These are phyloP conservation scores for Orbilia ellipsospora DNA, from an alignment of 2,329 filamentous ascomycete species.

Conservation along the genomic window DNA sequence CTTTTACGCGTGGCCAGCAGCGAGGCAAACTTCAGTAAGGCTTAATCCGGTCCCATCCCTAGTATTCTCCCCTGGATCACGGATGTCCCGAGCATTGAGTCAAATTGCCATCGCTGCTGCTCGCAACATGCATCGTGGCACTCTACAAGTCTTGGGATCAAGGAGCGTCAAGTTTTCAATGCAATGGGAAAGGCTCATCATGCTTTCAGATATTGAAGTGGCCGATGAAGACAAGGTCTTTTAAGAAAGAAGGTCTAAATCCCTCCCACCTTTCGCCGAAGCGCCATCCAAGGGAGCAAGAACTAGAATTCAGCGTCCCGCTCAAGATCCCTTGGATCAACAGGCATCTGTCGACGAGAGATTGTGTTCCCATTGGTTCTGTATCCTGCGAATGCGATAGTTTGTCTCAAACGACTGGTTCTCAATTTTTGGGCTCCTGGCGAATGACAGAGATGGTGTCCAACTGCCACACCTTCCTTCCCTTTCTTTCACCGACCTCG, in stretches of 20 bases:
- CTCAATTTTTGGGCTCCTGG: slow-evolving; percentile 27
- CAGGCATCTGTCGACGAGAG: slow-evolving; percentile 34
- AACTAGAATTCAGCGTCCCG: slow-evolving; percentile 29
- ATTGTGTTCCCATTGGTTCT: slow-evolving; percentile 27
- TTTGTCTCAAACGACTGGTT: slow-evolving; percentile 52
- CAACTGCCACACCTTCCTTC: slow-evolving; percentile 12
- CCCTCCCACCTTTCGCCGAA: slow-evolving; percentile 20
- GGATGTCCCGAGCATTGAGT: slow-evolving; percentile 28
- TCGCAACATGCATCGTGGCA: slow-evolving; percentile 5
- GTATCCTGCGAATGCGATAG: not conserved
- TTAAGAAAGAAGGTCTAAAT: too few relatives aligned
- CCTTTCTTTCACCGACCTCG: slow-evolving; percentile 4
- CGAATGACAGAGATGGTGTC: slow-evolving; percentile 45
- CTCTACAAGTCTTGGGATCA: not conserved
- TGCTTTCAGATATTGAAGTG: too few relatives aligned
- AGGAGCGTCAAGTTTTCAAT: too few relatives aligned
- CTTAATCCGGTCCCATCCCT: slow-evolving; percentile 12
- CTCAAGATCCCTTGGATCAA: slow-evolving; percentile 24
- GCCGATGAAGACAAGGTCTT: too few relatives aligned
- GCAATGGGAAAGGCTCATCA: too few relatives aligned
- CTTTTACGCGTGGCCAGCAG: slow-evolving; percentile 48
- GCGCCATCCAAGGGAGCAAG: slow-evolving; percentile 30
- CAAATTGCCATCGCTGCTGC: not conserved
- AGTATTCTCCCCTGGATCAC: slow-evolving; percentile 13
- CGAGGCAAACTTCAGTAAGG: slow-evolving; percentile 51